Evolutionary conservation across 208 protist species (phyloP), one percentile per base, ranked within the genome.

Genomic region (Acanthamoeba healyi): DNA sequence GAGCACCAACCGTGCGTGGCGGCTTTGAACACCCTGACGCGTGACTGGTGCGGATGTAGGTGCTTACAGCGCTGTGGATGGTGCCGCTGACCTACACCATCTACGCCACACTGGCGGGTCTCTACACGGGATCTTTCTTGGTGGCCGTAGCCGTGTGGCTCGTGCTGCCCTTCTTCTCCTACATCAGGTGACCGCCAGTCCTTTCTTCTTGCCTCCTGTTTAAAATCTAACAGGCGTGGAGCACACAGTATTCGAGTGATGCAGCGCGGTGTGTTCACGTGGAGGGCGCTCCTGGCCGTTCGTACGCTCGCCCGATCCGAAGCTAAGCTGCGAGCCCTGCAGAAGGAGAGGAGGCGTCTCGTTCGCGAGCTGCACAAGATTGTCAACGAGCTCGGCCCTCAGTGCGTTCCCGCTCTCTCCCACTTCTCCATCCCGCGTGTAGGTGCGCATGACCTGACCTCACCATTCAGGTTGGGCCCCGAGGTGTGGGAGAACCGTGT

Each of bases 91-190:
- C 56, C 22, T 90, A 90, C 34, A 42, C 34, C 22, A 49, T 90
- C 56, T 90, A 90, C 54, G 46, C 82, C 29, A 49, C 56, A 15
- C 46, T 90, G 10, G 82, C 82, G 1, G 82, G 54, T 2, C 3
- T 90, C 36, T 90, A 90, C 82, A 70, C 56, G 15, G 82, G 82
- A 2, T 70, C 46, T 36, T 29, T 90, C 36, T 34, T 70, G 26
- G 29, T 90, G 1, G 54, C 36, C 29, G 24, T 70, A 0, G 54
- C 26, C 51, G 46, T 90, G 17, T 90, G 32, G n/a, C 56, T 90
- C 29, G 22, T 70, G 2, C 36, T 90, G 19, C 82, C 82, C 82
- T 90, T 90, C 82, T 90, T 90, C 36, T 90, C 82, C 36, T 90
- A 90, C 38, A 42, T 90, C 82, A 90, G 49, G 81, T 88, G 12